Conservation (phyloP, 805 yeast genomes). For the Monosporozyma aerobia region DNA sequence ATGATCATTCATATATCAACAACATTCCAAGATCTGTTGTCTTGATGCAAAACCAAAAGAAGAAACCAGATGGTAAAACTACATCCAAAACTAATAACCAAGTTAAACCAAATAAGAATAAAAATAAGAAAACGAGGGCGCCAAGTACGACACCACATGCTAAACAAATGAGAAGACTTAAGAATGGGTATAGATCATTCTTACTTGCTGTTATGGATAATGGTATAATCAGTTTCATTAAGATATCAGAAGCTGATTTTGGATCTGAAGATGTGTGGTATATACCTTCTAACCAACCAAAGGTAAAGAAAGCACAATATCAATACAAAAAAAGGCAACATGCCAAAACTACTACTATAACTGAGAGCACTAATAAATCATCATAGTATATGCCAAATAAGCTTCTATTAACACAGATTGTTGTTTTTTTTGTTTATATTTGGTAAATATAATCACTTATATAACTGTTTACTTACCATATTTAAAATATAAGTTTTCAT, state of each 20-base stretch:
- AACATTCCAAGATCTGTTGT: slow-evolving; percentile 8
- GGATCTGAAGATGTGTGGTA: slow-evolving; percentile 30
- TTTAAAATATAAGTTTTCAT: slow-evolving; percentile 38
- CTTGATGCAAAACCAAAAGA: slow-evolving; percentile 5
- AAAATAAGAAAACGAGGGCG: slow-evolving; percentile 12
- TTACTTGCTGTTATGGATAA: slow-evolving; percentile 63
- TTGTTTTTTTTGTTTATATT: no score
- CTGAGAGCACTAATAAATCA: background rate
- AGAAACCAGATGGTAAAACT: slow-evolving; percentile 1
- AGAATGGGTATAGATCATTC: slow-evolving; percentile 44
- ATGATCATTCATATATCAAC: slow-evolving; percentile 13
- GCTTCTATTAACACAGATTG: no score
- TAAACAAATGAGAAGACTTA: slow-evolving; percentile 35
- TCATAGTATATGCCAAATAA: no score
- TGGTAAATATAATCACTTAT: background rate
- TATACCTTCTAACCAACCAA: slow-evolving; percentile 8
- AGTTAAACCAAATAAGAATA: slow-evolving; percentile 1
- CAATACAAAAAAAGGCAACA: background rate
- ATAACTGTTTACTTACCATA: slow-evolving; percentile 14
- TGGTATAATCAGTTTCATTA: slow-evolving; percentile 65
- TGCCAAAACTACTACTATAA: background rate
- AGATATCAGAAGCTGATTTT: slow-evolving; percentile 43
- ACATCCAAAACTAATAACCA: background rate
- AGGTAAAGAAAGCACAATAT: background rate
- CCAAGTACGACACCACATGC: slow-evolving; percentile 11